phyloP scores from a whole-genome alignment of 2,329 filamentous ascomycete species.

The Xylariaceae sp. region DNA sequence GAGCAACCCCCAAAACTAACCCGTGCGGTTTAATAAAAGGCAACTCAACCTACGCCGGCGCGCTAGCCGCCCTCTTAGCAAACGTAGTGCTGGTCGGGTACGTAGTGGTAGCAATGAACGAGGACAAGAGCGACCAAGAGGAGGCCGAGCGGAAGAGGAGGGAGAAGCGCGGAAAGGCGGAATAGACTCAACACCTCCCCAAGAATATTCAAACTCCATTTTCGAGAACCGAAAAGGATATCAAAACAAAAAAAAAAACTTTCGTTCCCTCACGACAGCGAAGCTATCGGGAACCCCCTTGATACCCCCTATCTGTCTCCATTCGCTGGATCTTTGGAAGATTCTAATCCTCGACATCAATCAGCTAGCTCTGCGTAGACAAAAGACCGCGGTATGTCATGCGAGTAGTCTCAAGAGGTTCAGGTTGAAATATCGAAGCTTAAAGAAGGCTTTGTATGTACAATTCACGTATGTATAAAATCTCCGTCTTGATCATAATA shows the following conservation, averaged over 20 bases:
- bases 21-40: conserved; percentile 45
- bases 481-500: not conserved
- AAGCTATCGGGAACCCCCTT: too few species aligned
- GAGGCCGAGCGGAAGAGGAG: conserved; percentile 46
- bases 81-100: conserved; percentile 91
- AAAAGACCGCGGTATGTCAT: not conserved
- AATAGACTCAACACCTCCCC: not conserved
- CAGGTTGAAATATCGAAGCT: not conserved
- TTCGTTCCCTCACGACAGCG: too few species aligned
- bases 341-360: too few species aligned
- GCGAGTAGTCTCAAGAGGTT: not conserved
- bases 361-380: too few species aligned
- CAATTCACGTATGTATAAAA: not conserved
- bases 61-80: conserved; percentile 77
- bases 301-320: too few species aligned
- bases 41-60: conserved; percentile 83
- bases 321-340: too few species aligned
- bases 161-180: conserved; percentile 23
- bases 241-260: too few species aligned
- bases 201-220: too few species aligned
- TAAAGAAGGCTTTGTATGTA: not conserved
- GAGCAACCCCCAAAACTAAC: not conserved
- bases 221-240: too few species aligned
- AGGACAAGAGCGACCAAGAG: conserved; percentile 58
- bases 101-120: conserved; percentile 82